phyloP scores from a whole-genome alignment of 192 early-diverging fungal genomes.

The Entomortierella parvispora region DNA sequence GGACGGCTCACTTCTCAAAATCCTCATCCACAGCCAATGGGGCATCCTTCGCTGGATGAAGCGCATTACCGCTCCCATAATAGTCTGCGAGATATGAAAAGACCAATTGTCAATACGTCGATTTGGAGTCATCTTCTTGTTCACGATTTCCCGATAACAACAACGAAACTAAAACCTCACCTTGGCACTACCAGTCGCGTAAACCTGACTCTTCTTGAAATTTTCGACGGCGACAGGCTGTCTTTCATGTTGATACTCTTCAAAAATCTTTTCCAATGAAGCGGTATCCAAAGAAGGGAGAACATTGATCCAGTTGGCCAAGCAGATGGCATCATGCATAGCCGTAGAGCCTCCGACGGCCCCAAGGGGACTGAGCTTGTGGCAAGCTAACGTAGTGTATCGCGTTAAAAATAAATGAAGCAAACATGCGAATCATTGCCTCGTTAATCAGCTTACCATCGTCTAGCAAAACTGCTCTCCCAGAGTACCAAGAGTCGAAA shows the following conservation, averaged over 20 bases:
- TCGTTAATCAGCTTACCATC: neutral
- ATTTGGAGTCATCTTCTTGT: too few species aligned
- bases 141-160: too few species aligned
- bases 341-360: neutral
- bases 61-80: too few species aligned
- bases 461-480: neutral
- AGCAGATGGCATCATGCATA: neutral
- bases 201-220: conserved; percentile 1
- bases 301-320: neutral
- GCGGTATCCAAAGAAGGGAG: neutral
- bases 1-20: too few species aligned
- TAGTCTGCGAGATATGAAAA: too few species aligned
- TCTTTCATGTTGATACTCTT: neutral
- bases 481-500: conserved; percentile 12
- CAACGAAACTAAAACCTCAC: too few species aligned
- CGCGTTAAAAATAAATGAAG: too few species aligned
- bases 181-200: too few species aligned
- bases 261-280: neutral
- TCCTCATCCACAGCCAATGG: too few species aligned
- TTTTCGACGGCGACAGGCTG: neutral
- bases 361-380: conserved; percentile 6
- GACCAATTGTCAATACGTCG: too few species aligned
- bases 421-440: too few species aligned
- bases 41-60: too few species aligned
- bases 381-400: neutral